These are phyloP conservation scores for Clonostachys byssicola DNA, from an alignment of 2,329 filamentous ascomycete genomes.

Conservation along the genomic window DNA sequence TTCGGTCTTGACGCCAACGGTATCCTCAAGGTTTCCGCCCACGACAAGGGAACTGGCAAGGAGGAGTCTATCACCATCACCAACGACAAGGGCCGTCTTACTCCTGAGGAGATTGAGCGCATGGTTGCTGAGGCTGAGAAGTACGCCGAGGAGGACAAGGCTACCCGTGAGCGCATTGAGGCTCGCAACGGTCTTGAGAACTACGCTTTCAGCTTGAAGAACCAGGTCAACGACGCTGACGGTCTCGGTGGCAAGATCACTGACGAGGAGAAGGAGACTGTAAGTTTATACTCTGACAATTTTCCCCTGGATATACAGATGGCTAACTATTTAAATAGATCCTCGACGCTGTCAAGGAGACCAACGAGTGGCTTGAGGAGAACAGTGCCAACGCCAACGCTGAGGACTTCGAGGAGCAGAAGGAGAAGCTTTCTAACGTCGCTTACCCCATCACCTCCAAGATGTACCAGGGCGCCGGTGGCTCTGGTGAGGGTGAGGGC, in stretches of 20 bases:
- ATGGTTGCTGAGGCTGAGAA: conserved; percentile 99
- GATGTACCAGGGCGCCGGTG: conserved; percentile 72
- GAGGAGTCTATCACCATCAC: conserved; percentile 96
- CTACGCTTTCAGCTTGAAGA: conserved; percentile 98
- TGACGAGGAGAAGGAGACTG: conserved; percentile 96
- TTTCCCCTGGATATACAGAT: background rate
- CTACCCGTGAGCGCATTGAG: conserved; percentile 93
- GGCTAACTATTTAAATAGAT: conserved; percentile 52
- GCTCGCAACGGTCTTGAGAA: conserved; percentile 96
- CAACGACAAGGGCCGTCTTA: conserved; percentile 98
- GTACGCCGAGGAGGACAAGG: conserved; percentile 99
- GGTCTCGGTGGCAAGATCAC: conserved; percentile 98
- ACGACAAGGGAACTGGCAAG: conserved; percentile 98
- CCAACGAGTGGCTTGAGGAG: conserved; percentile 94
- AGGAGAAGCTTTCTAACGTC: conserved; percentile 95
- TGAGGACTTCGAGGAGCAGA: conserved; percentile 99
- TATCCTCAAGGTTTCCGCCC: conserved; percentile 93
- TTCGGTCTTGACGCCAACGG: conserved; percentile 98
- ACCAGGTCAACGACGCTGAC: conserved; percentile 96
- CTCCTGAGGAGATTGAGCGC: conserved; percentile 95
- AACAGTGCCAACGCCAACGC: conserved; percentile 79
- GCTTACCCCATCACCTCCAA: conserved; percentile 99
- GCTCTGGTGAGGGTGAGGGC: conserved; percentile 61
- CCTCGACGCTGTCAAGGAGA: conserved; percentile 94
- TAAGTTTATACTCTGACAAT: conserved; percentile 39